Conservation (phyloP, 176 grass and related monocot genomes). For the Eremochloa ophiuroides region DNA sequence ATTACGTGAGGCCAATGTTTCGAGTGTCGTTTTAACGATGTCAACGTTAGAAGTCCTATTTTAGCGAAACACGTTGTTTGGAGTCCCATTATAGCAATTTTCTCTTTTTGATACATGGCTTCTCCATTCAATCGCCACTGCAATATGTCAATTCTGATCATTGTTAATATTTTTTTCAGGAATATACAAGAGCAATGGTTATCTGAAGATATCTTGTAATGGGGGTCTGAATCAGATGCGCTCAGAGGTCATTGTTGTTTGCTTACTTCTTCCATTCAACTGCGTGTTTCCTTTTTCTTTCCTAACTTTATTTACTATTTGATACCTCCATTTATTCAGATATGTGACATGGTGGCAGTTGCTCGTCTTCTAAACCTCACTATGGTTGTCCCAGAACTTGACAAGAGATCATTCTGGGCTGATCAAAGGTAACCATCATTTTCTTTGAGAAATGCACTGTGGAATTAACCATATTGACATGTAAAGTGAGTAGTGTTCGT, state of each 20-base stretch:
- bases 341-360: slow-evolving; percentile 94
- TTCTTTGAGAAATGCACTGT: slow-evolving; percentile 7
- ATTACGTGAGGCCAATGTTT: too few relatives aligned
- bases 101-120: not conserved
- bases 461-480: slow-evolving; percentile 1
- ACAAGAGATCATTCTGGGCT: slow-evolving; percentile 96
- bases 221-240: slow-evolving; percentile 99
- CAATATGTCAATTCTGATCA: not conserved
- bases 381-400: slow-evolving; percentile 80
- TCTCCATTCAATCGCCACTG: not conserved
- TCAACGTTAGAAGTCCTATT: too few relatives aligned
- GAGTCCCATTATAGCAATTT: too few relatives aligned
- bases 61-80: too few relatives aligned
- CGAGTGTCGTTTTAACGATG: too few relatives aligned
- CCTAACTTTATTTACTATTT: not conserved
- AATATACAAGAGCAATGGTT: slow-evolving; percentile 83
- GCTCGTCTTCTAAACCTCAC: slow-evolving; percentile 85
- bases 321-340: slow-evolving; percentile 41
- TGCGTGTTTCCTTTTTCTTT: not conserved
- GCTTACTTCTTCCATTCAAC: not conserved
- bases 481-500: not conserved
- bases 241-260: slow-evolving; percentile 52
- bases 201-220: slow-evolving; percentile 93
- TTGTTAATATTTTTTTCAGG: slow-evolving; percentile 44
- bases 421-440: slow-evolving; percentile 67